Evolutionary conservation across 1,284 basidiomycete genomes (phyloP).

Genomic region (Chalciporus sp.): DNA sequence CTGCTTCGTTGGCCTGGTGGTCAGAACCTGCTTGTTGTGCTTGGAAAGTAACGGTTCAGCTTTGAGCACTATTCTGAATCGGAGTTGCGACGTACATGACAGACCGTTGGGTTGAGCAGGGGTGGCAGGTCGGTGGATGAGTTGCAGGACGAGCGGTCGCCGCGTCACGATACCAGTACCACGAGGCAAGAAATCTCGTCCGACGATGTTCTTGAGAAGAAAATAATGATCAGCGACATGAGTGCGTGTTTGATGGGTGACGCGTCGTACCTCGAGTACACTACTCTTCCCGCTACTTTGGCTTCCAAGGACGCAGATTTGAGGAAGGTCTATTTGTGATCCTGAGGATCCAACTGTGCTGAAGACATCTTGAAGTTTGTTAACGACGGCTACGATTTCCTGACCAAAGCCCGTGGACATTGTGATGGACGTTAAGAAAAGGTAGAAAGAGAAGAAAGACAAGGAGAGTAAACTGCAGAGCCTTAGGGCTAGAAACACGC

Average conservation of each 20-base stretch:
- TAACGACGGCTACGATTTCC: slow-evolving; percentile 77
- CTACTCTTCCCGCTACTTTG: slow-evolving; percentile 89
- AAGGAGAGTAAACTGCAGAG: slow-evolving; percentile 9
- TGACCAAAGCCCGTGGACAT: slow-evolving; percentile 73
- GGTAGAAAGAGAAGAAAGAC: slow-evolving; percentile 16
- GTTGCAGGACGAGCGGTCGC: slow-evolving; percentile 92
- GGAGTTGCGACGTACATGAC: slow-evolving; percentile 34
- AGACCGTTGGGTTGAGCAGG: slow-evolving; percentile 50
- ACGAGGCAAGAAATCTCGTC: slow-evolving; percentile 95
- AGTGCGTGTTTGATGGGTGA: slow-evolving; percentile 4
- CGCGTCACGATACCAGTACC: slow-evolving; percentile 98
- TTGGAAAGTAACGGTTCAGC: slow-evolving; percentile 23
- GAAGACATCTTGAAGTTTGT: slow-evolving; percentile 87
- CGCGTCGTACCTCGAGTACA: slow-evolving; percentile 70
- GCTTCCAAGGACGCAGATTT: slow-evolving; percentile 85
- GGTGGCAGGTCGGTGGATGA: slow-evolving; percentile 80
- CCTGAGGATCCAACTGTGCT: slow-evolving; percentile 76
- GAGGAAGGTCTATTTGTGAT: slow-evolving; percentile 79
- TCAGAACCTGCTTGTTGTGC: slow-evolving; percentile 54
- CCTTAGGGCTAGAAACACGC: slow-evolving; percentile 28
- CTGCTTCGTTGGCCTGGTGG: slow-evolving; percentile 82
- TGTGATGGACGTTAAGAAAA: slow-evolving; percentile 15
- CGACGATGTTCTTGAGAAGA: slow-evolving; percentile 85
- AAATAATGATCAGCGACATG: not conserved
- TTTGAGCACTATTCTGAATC: not conserved